Evolutionary conservation across 495 filamentous ascomycete species (phyloP), one percentile per base, ranked within the genome.

Genomic region (Xylaria intraflava): DNA sequence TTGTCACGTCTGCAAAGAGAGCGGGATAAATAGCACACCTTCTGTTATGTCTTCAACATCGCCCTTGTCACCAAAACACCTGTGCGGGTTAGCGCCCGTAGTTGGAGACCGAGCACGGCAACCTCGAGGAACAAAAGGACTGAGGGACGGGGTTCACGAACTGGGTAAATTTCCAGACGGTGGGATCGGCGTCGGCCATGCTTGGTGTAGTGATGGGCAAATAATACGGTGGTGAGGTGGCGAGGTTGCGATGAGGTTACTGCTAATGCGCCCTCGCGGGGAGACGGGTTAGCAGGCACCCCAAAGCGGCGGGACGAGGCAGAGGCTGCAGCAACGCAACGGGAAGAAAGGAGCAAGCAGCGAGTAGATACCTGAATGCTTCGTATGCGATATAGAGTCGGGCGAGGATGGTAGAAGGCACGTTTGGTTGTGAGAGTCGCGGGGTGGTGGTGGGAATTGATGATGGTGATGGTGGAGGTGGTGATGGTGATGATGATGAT

Each of bases 21-120:
- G 43, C 36, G 48, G 41, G 22, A 41, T 33, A 46, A 39, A 27
- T 52, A n/a, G 24, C 54, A 47, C 43, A 95, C 92, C 92, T 88
- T 98, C 93, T 75, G 93, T 98, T 61, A 98, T 98, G 76, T 98
- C 93, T 72, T 98, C 93, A 59, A 97, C 94, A 74, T 98, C 93
- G 55, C 93, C 93, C 77, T 98, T 98, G 77, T 98, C 93, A 69
- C 93, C 93, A 72, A 98, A 98, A 78, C 93, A 98, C 77, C 92
- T 97, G 35, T 17, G 35, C 8, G 23, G 55, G 50, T 64, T 53
- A 68, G 59, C 43, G 51, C 50, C 39, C 19, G 24, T 9, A 39
- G 33, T 41, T 51, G 31, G 40, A 24, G 39, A 35, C 36, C 39
- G 33, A 54, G 29, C 29, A 10, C 31, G 30, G 22, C 30, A 44